phyloP scores from a whole-genome alignment of 768 basidiomycete species.

The Lactifluus rugatus region DNA sequence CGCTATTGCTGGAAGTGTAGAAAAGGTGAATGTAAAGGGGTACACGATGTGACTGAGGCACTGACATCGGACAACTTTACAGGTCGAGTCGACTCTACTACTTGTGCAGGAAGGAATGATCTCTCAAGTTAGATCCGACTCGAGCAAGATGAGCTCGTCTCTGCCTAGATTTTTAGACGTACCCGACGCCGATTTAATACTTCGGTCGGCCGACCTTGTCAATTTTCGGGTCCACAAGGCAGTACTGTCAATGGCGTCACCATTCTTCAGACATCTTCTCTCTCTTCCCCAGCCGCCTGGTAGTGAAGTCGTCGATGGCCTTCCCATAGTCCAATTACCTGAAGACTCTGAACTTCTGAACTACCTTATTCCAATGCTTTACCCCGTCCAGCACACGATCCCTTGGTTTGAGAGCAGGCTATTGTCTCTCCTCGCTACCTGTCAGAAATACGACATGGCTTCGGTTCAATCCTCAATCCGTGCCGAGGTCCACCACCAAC shows the following conservation, averaged over 20 bases:
- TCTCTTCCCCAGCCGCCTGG: constrained; percentile 1
- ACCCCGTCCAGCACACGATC: neutral
- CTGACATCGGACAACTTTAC: neutral
- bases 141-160: neutral
- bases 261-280: constrained; percentile 1
- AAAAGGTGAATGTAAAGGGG: neutral
- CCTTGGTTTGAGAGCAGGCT: neutral
- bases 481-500: neutral
- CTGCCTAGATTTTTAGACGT: neutral
- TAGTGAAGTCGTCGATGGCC: neutral
- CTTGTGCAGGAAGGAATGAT: neutral
- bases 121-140: neutral
- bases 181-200: neutral
- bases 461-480: neutral
- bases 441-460: constrained; percentile 21
- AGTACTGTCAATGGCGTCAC: neutral
- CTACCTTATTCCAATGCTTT: neutral
- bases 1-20: neutral
- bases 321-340: neutral
- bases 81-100: neutral
- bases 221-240: neutral
- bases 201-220: constrained; percentile 1
- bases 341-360: constrained; percentile 1
- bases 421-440: constrained; percentile 11
- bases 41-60: neutral